Percentiles rank a stretch among this genome's conserved stretches.
These are phyloP conservation scores for Penicillium angulare DNA, from an alignment of 495 filamentous ascomycete genomes.

Conservation along the genomic window DNA sequence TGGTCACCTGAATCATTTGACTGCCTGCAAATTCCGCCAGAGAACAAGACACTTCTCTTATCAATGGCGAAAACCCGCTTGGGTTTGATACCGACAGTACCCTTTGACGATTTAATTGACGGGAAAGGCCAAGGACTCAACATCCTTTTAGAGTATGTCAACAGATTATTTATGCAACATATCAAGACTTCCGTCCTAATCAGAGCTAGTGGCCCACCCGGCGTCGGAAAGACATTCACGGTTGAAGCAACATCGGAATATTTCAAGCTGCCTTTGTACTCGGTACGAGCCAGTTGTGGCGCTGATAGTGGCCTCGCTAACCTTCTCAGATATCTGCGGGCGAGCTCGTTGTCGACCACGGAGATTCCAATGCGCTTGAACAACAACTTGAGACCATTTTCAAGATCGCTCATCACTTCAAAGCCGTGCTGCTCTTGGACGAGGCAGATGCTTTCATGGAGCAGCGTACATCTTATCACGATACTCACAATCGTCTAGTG, in stretches of 20 bases:
- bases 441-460: conserved; percentile 48
- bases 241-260: conserved; percentile 30
- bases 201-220: conserved; percentile 24
- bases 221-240: conserved; percentile 36
- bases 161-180: neutral
- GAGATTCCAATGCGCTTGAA: conserved; percentile 19
- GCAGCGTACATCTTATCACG: conserved; percentile 13
- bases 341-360: conserved; percentile 17
- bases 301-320: conserved; percentile 5
- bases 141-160: conserved; percentile 18
- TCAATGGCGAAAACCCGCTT: conserved; percentile 23
- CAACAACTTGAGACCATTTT: conserved; percentile 20
- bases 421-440: conserved; percentile 37
- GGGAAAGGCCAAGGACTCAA: conserved; percentile 26
- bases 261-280: conserved; percentile 28
- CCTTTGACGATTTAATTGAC: conserved; percentile 25
- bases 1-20: conserved; percentile 26
- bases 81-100: conserved; percentile 18
- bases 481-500: conserved; percentile 28
- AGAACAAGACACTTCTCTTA: conserved; percentile 28
- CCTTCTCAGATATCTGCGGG: conserved; percentile 21
- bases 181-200: conserved; percentile 1
- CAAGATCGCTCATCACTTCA: conserved; percentile 29
- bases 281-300: conserved; percentile 6
- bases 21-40: conserved; percentile 14